A percentile compares a stretch with the other conserved stretches of the same genome.
phyloP scores from a whole-genome alignment of 1,284 basidiomycete genomes.

The Wallemia ichthyophaga region DNA sequence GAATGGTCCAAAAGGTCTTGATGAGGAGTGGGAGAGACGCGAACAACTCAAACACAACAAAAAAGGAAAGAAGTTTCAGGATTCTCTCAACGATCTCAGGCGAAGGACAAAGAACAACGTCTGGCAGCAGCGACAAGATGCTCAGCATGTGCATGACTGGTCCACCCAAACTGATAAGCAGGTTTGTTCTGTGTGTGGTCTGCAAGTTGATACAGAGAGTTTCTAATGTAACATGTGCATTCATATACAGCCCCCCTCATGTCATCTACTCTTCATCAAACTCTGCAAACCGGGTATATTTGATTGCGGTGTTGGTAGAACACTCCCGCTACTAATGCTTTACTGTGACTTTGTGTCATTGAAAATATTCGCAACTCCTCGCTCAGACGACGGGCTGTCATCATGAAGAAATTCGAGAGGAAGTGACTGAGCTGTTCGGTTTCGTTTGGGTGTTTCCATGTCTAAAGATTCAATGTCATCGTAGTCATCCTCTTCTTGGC shows the following conservation, averaged over 20 bases:
- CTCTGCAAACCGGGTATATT: background rate
- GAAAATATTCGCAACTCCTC: background rate
- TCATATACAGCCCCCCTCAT: too few species aligned
- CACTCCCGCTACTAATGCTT: background rate
- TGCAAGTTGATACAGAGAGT: background rate
- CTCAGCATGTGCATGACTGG: slow-evolving; percentile 52
- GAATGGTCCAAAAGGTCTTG: slow-evolving; percentile 72
- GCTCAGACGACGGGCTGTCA: background rate
- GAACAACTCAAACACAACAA: slow-evolving; percentile 59
- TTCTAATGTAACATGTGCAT: background rate
- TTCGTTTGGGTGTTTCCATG: background rate
- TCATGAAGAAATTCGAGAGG: background rate
- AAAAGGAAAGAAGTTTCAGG: slow-evolving; percentile 75
- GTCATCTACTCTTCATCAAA: background rate
- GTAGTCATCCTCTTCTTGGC: too few species aligned
- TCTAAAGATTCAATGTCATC: background rate
- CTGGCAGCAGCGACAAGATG: slow-evolving; percentile 60
- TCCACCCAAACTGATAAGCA: background rate
- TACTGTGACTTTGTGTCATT: background rate
- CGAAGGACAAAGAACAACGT: slow-evolving; percentile 59
- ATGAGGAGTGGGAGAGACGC: slow-evolving; percentile 57
- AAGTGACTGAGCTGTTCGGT: background rate
- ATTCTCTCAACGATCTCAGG: slow-evolving; percentile 47
- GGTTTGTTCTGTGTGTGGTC: background rate
- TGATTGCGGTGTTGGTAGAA: background rate